A percentile compares a stretch with the other conserved stretches of the same genome.
These are phyloP conservation scores for Plantago ovata DNA, from an alignment of 257 asterid species.

Conservation along the genomic window DNA sequence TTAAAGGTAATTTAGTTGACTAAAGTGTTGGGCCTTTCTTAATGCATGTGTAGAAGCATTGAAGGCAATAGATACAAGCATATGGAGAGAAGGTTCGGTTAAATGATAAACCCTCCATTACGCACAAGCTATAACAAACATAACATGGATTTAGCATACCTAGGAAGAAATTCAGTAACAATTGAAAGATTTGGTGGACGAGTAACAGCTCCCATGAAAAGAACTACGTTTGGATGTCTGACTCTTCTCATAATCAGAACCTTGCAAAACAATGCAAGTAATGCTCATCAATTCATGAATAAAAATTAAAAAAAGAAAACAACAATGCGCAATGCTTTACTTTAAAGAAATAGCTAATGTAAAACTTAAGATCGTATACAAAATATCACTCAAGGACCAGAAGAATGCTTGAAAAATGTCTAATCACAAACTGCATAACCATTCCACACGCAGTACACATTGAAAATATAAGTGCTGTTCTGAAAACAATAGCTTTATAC, in stretches of 20 bases:
- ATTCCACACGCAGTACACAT: too few relatives aligned
- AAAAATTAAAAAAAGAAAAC: constrained; percentile 11
- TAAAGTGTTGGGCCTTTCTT: too few relatives aligned
- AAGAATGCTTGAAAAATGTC: too few relatives aligned
- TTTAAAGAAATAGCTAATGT: too few relatives aligned
- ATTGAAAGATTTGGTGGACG: constrained; percentile 97
- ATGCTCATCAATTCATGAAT: constrained; percentile 24
- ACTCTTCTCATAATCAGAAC: constrained; percentile 79
- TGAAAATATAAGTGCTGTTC: not conserved
- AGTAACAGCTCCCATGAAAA: constrained; percentile 97
- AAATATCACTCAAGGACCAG: too few relatives aligned
- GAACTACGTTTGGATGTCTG: constrained; percentile 93
- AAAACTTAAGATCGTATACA: too few relatives aligned
- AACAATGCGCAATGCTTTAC: too few relatives aligned
- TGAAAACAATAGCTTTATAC: not conserved
- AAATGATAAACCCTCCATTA: too few relatives aligned
- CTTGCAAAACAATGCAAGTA: constrained; percentile 41
- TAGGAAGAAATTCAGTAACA: constrained; percentile 89
- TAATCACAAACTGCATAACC: too few relatives aligned
- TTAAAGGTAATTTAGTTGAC: too few relatives aligned
- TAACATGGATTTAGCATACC: constrained; percentile 42
- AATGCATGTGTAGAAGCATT: too few relatives aligned
- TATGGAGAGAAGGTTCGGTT: too few relatives aligned
- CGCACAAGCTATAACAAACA: not conserved
- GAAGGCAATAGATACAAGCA: not conserved